Conservation (phyloP, 225 moss, liverwort and hornwort species). For the Polytrichum commune region DNA sequence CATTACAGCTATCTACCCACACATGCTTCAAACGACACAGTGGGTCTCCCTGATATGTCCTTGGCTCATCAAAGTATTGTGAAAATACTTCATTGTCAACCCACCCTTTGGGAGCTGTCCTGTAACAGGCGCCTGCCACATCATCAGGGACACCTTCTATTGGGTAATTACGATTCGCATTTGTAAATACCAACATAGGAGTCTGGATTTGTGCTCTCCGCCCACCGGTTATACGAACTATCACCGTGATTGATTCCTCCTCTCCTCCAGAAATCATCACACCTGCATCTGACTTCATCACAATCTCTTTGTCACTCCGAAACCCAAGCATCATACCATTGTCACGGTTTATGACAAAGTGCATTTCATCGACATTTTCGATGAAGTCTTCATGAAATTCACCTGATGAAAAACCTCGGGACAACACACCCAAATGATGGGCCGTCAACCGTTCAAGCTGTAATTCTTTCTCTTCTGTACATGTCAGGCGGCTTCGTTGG, state of each 20-base stretch:
- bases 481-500: neutral
- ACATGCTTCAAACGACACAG: neutral
- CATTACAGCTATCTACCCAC: neutral
- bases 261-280: neutral
- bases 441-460: neutral
- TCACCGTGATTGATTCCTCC: constrained; percentile 11
- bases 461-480: neutral
- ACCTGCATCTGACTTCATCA: neutral
- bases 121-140: constrained; percentile 2
- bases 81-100: neutral
- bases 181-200: constrained; percentile 9
- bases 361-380: constrained; percentile 4
- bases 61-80: constrained; percentile 3
- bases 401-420: neutral
- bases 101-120: constrained; percentile 3
- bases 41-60: neutral
- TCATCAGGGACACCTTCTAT: constrained; percentile 6
- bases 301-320: neutral
- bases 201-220: constrained; percentile 1
- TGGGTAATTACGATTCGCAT: constrained; percentile 5
- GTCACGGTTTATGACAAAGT: constrained; percentile 4
- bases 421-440: constrained; percentile 7
- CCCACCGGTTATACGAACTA: constrained; percentile 3
- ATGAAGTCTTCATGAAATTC: constrained; percentile 5
- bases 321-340: neutral